phyloP scores from a whole-genome alignment of 257 asterid species.

The Prunella vulgaris region DNA sequence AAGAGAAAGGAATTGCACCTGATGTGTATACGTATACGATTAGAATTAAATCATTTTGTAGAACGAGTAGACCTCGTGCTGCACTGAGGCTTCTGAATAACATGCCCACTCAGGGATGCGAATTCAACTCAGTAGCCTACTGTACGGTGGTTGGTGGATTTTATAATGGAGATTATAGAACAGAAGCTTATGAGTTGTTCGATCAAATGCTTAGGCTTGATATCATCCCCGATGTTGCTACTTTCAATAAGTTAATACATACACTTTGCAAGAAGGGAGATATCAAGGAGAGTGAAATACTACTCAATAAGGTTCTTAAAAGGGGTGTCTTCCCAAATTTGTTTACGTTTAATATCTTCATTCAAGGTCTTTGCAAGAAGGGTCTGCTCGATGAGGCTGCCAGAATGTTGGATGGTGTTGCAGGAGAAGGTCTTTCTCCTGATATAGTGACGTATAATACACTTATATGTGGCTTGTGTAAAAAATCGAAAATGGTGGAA shows the following conservation, averaged over 20 bases:
- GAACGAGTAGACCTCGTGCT: conserved; percentile 66
- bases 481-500: conserved; percentile 64
- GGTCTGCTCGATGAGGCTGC: conserved; percentile 60
- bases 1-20: conserved; percentile 60
- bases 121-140: conserved; percentile 63
- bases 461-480: conserved; percentile 77
- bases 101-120: conserved; percentile 77
- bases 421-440: conserved; percentile 49
- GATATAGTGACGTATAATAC: conserved; percentile 85
- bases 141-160: conserved; percentile 79
- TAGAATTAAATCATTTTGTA: conserved; percentile 84
- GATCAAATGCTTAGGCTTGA: conserved; percentile 63
- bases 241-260: conserved; percentile 73
- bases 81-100: conserved; percentile 84
- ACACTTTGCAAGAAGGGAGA: conserved; percentile 77
- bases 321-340: conserved; percentile 73
- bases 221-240: conserved; percentile 55
- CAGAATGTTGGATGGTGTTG: conserved; percentile 48
- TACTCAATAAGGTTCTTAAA: conserved; percentile 70
- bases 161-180: conserved; percentile 45
- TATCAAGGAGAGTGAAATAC: conserved; percentile 59
- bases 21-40: conserved; percentile 82
- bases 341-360: conserved; percentile 71
- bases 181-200: conserved; percentile 61
- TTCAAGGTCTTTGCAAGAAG: conserved; percentile 75